Conservation (phyloP, 2,329 filamentous ascomycete genomes). For the Aureobasidium sp. region DNA sequence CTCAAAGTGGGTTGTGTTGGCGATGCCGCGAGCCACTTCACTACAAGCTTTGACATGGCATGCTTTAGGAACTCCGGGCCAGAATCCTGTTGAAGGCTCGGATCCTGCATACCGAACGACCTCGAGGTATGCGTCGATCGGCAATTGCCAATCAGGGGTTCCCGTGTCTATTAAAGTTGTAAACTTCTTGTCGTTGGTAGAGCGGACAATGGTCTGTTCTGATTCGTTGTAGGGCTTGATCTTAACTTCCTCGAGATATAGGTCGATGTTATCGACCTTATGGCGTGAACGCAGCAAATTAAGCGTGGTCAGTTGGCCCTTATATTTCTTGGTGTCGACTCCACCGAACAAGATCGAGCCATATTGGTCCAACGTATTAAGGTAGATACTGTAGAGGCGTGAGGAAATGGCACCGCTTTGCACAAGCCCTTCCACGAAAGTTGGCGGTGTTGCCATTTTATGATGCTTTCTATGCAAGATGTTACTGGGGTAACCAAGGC, state of each 20-base stretch:
- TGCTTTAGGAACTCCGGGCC: background rate
- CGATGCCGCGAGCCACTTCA: background rate
- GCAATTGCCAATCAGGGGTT: slow-evolving; percentile 22
- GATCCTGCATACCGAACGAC: slow-evolving; percentile 11
- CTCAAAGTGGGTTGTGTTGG: background rate
- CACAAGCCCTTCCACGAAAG: slow-evolving; percentile 24
- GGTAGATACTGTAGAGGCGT: slow-evolving; percentile 24
- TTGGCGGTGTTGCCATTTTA: slow-evolving; percentile 14
- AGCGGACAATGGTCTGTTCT: slow-evolving; percentile 4
- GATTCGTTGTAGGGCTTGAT: background rate
- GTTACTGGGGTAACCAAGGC: slow-evolving; percentile 23
- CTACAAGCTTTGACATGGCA: background rate
- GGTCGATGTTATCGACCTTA: background rate
- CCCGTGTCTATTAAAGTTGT: slow-evolving; percentile 26
- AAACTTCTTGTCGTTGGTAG: background rate
- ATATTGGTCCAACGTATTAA: slow-evolving; percentile 20
- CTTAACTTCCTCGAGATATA: background rate
- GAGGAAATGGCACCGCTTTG: slow-evolving; percentile 23
- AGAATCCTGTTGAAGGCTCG: background rate
- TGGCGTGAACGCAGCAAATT: background rate
- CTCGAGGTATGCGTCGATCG: slow-evolving; percentile 16
- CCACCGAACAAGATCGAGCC: slow-evolving; percentile 28
- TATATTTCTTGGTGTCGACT: slow-evolving; percentile 23
- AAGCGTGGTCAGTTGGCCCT: slow-evolving; percentile 21
- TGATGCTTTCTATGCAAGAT: slow-evolving; percentile 16